A percentile compares a stretch with the other conserved stretches of the same genome.
Conservation (phyloP, 192 early-diverging fungal genomes). For the Coemansia sp. region DNA sequence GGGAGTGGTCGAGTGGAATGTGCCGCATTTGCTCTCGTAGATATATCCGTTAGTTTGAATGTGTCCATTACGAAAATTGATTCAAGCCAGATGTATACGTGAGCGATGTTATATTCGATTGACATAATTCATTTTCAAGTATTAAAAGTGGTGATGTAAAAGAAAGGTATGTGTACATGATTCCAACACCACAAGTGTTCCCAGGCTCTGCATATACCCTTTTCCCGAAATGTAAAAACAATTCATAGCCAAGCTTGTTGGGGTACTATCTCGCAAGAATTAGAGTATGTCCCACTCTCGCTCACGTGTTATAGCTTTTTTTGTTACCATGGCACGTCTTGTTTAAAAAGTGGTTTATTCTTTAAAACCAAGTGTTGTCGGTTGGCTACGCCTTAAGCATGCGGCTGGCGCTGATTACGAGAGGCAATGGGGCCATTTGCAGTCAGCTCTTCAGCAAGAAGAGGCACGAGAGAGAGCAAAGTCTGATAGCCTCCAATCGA, state of each 20-base stretch:
- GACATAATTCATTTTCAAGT: neutral
- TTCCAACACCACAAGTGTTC: neutral
- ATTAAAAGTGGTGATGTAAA: neutral
- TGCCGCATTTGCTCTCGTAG: neutral
- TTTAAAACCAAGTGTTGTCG: neutral
- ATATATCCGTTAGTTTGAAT: neutral
- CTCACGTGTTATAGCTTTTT: neutral
- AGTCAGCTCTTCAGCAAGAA: neutral
- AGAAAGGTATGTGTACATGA: neutral
- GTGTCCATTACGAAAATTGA: neutral
- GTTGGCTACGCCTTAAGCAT: neutral
- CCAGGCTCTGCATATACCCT: neutral
- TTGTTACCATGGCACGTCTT: neutral
- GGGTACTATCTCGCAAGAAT: neutral
- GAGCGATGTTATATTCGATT: neutral
- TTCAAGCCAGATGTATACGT: neutral
- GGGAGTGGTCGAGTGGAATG: neutral
- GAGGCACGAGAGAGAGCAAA: neutral
- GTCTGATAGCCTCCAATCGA: neutral
- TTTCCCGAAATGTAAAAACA: neutral
- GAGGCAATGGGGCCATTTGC: neutral
- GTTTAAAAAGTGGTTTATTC: neutral
- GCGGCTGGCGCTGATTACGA: neutral
- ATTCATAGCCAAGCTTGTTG: neutral
- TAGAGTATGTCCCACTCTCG: neutral